These are phyloP conservation scores for Candida neerlandica DNA, from an alignment of 1,139 yeast genomes.

Conservation along the genomic window DNA sequence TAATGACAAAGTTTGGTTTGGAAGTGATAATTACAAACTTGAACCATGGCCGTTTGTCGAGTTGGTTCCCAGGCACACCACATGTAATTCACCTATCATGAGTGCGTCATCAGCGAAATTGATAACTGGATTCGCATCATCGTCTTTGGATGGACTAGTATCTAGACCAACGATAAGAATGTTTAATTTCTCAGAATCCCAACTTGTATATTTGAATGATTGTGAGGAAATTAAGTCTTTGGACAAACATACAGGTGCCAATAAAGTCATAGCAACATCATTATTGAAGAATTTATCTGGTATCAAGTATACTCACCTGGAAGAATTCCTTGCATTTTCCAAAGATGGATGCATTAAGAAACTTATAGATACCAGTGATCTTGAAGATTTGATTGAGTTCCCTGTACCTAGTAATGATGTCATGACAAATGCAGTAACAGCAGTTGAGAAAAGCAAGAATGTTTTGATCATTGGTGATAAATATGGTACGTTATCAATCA, in stretches of 20 bases:
- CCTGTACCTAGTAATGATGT: conserved; percentile 29
- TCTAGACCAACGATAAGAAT: conserved; percentile 15
- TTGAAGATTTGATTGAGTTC: conserved; percentile 19
- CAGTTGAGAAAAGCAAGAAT: conserved; percentile 27
- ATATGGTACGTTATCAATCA: conserved; percentile 42
- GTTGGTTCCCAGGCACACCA: conserved; percentile 14
- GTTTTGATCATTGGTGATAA: conserved; percentile 49
- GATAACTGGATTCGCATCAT: background rate
- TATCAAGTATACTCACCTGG: conserved; percentile 30
- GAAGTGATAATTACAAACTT: conserved; percentile 16
- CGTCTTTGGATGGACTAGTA: background rate
- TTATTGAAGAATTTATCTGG: conserved; percentile 41
- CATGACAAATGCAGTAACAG: conserved; percentile 29
- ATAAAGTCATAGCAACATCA: conserved; percentile 31
- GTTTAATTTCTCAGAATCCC: conserved; percentile 18
- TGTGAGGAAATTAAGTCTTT: conserved; percentile 33
- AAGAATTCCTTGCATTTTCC: conserved; percentile 41
- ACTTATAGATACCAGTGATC: conserved; percentile 18
- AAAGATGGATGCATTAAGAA: conserved; percentile 38
- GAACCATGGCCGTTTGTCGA: conserved; percentile 15
- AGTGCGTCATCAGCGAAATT: background rate
- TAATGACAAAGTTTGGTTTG: conserved; percentile 25
- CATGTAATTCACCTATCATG: background rate
- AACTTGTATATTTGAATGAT: conserved; percentile 32
- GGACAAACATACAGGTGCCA: conserved; percentile 16